phyloP scores from a whole-genome alignment of 768 basidiomycete species.

The Tulasnella sp. region DNA sequence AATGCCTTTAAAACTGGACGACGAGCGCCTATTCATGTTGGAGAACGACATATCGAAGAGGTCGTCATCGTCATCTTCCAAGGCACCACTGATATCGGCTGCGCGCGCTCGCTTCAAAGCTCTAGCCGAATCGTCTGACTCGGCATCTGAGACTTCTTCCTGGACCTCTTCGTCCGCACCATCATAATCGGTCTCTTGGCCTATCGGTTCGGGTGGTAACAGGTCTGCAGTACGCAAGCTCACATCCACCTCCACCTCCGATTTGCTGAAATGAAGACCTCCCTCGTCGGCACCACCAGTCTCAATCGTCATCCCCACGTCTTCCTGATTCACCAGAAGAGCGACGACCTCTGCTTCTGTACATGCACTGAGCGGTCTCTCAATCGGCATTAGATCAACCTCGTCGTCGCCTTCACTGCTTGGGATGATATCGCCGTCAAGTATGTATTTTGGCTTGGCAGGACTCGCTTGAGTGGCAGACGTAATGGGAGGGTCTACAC shows the following conservation, averaged over 20 bases:
- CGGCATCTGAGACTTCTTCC: not conserved
- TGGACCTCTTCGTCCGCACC: not conserved
- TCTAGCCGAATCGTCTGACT: slow-evolving; percentile 10
- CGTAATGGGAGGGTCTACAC: not conserved
- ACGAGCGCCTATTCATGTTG: no score
- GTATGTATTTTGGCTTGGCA: not conserved
- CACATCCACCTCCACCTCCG: not conserved
- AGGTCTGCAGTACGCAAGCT: not conserved
- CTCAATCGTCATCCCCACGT: not conserved
- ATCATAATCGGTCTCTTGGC: not conserved
- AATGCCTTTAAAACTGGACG: no score
- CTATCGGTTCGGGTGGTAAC: not conserved
- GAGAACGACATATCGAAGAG: not conserved
- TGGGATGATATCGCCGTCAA: slow-evolving; percentile 6
- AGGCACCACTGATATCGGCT: not conserved
- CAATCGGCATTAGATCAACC: not conserved
- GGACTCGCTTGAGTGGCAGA: not conserved
- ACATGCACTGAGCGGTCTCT: not conserved
- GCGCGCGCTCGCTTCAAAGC: not conserved
- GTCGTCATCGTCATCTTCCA: slow-evolving; percentile 5
- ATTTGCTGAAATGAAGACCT: not conserved
- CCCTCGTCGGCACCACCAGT: not conserved
- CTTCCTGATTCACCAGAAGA: not conserved
- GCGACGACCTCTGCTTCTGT: not conserved
- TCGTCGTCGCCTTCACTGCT: slow-evolving; percentile 14